These are phyloP conservation scores for Elongisporangium undulatum DNA, from an alignment of 352 stramenopile genomes.

Conservation along the genomic window DNA sequence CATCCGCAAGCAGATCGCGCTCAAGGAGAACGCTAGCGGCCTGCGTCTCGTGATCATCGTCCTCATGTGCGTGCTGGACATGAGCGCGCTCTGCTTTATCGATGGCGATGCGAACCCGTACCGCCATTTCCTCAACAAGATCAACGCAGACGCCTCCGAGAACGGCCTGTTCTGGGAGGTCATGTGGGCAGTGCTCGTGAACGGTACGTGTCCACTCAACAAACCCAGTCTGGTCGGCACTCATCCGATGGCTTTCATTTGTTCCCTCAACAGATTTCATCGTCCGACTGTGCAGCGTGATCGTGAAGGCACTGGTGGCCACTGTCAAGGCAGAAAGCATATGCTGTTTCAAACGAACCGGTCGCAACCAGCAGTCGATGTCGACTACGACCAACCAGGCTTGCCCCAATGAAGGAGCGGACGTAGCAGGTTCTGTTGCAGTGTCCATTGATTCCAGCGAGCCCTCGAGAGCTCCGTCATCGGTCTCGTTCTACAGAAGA, in stretches of 20 bases:
- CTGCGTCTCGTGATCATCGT: conserved; percentile 48
- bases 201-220: conserved; percentile 34
- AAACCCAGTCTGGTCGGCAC: no score
- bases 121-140: conserved; percentile 35
- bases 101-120: conserved; percentile 60
- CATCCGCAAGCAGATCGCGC: conserved; percentile 53
- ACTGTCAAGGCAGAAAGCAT: conserved; percentile 33
- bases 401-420: conserved; percentile 9
- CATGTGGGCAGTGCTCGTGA: conserved; percentile 72
- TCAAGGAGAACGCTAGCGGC: conserved; percentile 69
- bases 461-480: conserved; percentile 21
- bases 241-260: not conserved
- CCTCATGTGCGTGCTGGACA: conserved; percentile 49
- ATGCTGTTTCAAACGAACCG: conserved; percentile 16
- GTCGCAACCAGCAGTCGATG: not conserved
- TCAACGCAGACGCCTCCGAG: conserved; percentile 21
- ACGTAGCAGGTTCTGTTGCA: conserved; percentile 2
- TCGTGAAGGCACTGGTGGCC: conserved; percentile 53
- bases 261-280: conserved; percentile 50
- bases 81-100: conserved; percentile 53
- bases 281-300: conserved; percentile 52
- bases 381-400: not conserved
- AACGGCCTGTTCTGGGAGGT: conserved; percentile 55
- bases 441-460: conserved; percentile 1
- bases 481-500: conserved; percentile 54